Conservation (phyloP, 441 rosid species). For the Gossypium trilobum region DNA sequence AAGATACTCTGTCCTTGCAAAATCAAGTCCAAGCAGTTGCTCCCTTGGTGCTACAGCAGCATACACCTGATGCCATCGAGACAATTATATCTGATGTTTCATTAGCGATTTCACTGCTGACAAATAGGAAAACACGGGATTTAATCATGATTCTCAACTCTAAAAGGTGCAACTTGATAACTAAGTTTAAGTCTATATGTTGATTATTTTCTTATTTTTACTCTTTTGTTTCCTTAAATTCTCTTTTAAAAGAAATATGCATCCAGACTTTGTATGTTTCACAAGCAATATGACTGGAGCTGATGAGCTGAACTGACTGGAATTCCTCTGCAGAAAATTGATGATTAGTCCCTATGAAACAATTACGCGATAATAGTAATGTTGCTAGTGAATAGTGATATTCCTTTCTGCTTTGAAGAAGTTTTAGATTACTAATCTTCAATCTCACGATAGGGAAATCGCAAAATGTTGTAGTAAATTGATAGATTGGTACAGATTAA, state of each 20-base stretch:
- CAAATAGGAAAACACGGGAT: conserved; percentile 75
- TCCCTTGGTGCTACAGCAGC: conserved; percentile 83
- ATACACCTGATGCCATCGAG: conserved; percentile 68
- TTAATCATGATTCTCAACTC: conserved; percentile 89
- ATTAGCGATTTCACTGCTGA: conserved; percentile 58
- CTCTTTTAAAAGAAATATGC: not conserved
- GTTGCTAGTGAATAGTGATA: not conserved
- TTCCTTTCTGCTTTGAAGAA: not conserved
- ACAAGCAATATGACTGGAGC: not conserved
- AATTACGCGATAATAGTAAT: not conserved
- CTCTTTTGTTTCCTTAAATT: not conserved
- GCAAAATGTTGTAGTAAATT: conserved; percentile 4
- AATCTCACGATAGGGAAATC: not conserved
- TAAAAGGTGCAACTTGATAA: conserved; percentile 46
- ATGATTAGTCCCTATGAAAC: not conserved
- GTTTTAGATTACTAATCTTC: not conserved
- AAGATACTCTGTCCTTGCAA: conserved; percentile 75
- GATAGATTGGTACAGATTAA: not conserved
- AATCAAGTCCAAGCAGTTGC: conserved; percentile 91
- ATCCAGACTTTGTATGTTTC: not conserved
- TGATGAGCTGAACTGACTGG: not conserved
- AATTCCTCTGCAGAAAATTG: conserved; percentile 3
- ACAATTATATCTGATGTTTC: conserved; percentile 57
- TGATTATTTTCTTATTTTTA: not conserved
- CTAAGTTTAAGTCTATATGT: not conserved